Percentiles rank a stretch among this genome's conserved stretches.
These are phyloP conservation scores for Eutreptiella sp. DNA, from an alignment of 208 protist species.

Conservation along the genomic window DNA sequence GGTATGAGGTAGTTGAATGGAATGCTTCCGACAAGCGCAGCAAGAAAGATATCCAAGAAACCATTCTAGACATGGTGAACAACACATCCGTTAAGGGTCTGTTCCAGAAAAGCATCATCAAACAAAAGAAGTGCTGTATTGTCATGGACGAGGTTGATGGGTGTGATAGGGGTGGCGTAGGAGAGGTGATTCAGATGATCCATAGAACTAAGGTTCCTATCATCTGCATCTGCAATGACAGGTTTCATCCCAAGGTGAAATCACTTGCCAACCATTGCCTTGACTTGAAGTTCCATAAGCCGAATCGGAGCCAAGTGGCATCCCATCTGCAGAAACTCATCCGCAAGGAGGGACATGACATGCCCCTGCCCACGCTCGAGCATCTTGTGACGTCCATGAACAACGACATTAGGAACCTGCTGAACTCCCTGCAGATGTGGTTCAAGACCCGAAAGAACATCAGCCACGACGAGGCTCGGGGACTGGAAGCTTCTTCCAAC, in stretches of 20 bases:
- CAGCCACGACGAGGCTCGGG: slow-evolving; percentile 54
- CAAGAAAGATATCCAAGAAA: slow-evolving; percentile 75
- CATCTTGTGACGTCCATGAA: slow-evolving; percentile 75
- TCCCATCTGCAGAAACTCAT: slow-evolving; percentile 73
- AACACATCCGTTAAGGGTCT: slow-evolving; percentile 67
- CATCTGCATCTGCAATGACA: slow-evolving; percentile 98
- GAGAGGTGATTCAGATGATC: slow-evolving; percentile 89
- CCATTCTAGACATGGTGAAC: slow-evolving; percentile 56
- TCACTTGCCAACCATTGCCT: slow-evolving; percentile 88
- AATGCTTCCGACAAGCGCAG: slow-evolving; percentile 97
- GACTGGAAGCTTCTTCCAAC: slow-evolving; percentile 49
- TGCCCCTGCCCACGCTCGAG: slow-evolving; percentile 72
- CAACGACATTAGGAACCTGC: slow-evolving; percentile 90
- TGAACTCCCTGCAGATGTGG: slow-evolving; percentile 93
- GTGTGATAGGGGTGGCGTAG: slow-evolving; percentile 96
- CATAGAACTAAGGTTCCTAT: slow-evolving; percentile 87
- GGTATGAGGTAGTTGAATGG: slow-evolving; percentile 91
- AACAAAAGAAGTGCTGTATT: slow-evolving; percentile 66
- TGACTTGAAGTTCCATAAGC: slow-evolving; percentile 84
- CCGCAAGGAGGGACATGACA: slow-evolving; percentile 73
- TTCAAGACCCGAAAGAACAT: slow-evolving; percentile 43
- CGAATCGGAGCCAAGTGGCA: slow-evolving; percentile 70
- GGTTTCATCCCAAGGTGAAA: slow-evolving; percentile 80
- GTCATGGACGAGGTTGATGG: slow-evolving; percentile 99
- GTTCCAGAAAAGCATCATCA: slow-evolving; percentile 4